These are phyloP conservation scores for Leucocoprinus sp. DNA, from an alignment of 768 basidiomycete genomes.

Conservation along the genomic window DNA sequence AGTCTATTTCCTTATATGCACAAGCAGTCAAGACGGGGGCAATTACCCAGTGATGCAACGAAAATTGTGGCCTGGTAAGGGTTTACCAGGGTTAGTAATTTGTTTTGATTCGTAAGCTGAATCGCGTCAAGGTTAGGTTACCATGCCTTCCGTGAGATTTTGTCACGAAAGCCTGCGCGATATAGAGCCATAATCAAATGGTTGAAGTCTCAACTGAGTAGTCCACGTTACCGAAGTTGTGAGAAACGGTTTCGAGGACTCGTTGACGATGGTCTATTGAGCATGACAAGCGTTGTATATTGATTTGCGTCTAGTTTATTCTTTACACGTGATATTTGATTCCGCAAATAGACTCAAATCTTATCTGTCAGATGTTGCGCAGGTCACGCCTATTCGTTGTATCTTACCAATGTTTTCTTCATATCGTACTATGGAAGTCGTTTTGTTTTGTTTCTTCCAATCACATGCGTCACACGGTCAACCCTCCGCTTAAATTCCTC, in stretches of 20 bases:
- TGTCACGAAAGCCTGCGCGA: conserved; percentile 43
- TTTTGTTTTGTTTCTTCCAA: too few species aligned
- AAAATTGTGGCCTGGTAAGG: conserved; percentile 54
- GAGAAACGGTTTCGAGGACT: conserved; percentile 37
- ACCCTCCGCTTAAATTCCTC: conserved; percentile 1
- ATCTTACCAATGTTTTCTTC: conserved; percentile 17
- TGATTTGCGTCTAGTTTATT: conserved; percentile 1
- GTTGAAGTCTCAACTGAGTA: conserved; percentile 43
- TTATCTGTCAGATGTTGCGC: too few species aligned
- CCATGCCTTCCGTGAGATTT: conserved; percentile 66
- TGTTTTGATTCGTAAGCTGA: neutral
- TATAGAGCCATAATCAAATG: conserved; percentile 40
- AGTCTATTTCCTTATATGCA: conserved; percentile 47
- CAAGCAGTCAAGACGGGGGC: conserved; percentile 33
- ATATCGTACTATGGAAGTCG: too few species aligned
- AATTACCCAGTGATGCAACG: conserved; percentile 25
- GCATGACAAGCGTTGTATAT: conserved; percentile 15
- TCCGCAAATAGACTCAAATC: too few species aligned
- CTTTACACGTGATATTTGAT: neutral
- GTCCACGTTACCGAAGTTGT: conserved; percentile 35
- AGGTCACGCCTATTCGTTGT: too few species aligned
- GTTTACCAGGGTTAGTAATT: neutral
- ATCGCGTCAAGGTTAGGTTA: conserved; percentile 59
- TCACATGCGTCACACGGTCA: neutral
- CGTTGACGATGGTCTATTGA: conserved; percentile 36